These are phyloP conservation scores for Artemisia annua DNA, from an alignment of 129 eudicot genomes.

Conservation along the genomic window DNA sequence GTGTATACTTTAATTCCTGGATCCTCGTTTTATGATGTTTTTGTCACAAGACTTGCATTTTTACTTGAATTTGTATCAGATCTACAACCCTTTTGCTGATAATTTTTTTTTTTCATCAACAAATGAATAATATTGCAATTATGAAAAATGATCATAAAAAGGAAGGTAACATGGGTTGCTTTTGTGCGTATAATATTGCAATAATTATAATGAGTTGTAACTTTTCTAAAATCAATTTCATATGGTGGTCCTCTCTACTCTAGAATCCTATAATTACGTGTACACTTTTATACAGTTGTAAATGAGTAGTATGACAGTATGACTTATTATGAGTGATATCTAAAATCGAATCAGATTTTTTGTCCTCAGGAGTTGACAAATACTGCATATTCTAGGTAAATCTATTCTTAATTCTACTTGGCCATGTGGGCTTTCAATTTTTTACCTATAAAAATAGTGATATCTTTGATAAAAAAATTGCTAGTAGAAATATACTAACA, in stretches of 20 bases:
- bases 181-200: constrained; percentile 29
- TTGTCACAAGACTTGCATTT: no score
- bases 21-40: neutral
- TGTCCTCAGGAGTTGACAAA: constrained; percentile 19
- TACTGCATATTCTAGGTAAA: neutral
- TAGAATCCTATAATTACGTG: constrained; percentile 16
- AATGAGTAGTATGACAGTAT: no score
- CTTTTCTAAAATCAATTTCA: neutral
- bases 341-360: constrained; percentile 1
- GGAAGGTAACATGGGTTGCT: constrained; percentile 33
- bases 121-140: constrained; percentile 1
- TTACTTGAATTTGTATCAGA: neutral
- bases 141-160: constrained; percentile 10
- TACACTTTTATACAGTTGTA: neutral
- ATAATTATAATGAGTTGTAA: constrained; percentile 34
- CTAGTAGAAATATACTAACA: neutral
- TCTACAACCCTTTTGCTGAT: neutral
- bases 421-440: no score
- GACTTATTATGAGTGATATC: constrained; percentile 1
- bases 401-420: neutral
- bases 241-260: constrained; percentile 21
- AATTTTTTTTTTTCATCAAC: no score
- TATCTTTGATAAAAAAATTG: neutral
- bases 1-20: neutral
- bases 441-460: neutral